Evolutionary conservation across 2,329 filamentous ascomycete genomes (phyloP), one percentile per base, ranked within the genome.

Genomic region (Metarhizium guizhouense): DNA sequence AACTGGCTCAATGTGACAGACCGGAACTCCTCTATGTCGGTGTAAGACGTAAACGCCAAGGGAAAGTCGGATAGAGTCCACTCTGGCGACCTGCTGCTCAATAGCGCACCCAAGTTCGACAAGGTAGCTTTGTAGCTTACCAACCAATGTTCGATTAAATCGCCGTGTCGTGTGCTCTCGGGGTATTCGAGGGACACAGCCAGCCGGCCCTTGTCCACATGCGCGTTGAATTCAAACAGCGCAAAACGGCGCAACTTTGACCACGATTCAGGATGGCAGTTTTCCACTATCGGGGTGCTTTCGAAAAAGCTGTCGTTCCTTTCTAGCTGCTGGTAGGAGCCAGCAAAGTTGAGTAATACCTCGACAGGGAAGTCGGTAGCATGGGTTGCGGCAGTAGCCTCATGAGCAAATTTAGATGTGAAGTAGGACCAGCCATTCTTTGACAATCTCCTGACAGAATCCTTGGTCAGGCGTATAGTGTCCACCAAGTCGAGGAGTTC

Each of bases 1-100:
- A 51, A 14, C 25, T n/a, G 49, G 16, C 10, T 6, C 18, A 47
- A 59, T 63, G 1, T 62, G 65, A 16, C 11, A 40, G 38, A 40
- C 5, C 13, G 38, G 14, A 40, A 40, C 38, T 40, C 38, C 0
- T 40, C 38, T 11, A 42, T 40, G 30, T 51, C 49, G 16, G n/a
- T 5, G 10, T 36, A 36, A 8, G 32, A 51, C 16, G 13, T 36
- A 40, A 51, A 38, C 4, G 49, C 32, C 47, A 32, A 8, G 29
- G 25, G 16, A 50, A 50, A n/a, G 47, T 30, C 29, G 29, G 47
- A n/a, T 29, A n/a, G 25, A 11, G 20, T 34, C 32, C 32, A n/a
- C 7, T 30, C 20, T n/a, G 25, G 20, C 7, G 8, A 8, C 11
- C 20, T 29, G 20, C 2, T 30, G 29, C n/a, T 1, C 25, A 32